Base-by-base conservation (phyloP, 2,329 filamentous ascomycete genomes). In the Ilyonectria destructans region DNA sequence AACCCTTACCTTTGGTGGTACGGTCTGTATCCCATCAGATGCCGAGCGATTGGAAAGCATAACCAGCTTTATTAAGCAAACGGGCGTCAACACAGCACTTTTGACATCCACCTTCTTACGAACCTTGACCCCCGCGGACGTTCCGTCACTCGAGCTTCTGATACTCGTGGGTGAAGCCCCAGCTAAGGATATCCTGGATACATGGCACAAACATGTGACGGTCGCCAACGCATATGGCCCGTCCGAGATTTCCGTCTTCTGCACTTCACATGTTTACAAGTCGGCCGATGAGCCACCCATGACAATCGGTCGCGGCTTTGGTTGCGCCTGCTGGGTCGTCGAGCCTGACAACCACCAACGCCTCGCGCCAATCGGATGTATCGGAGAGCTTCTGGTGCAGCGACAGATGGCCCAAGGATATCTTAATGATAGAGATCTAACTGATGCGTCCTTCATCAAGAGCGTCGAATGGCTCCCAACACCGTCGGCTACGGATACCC, bases 1-100 rank as follows among this genome's bases (percentile, higher is more conserved):
- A 0, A 81, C 82, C 4, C 76, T 84, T 2, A 72, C 79, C 31
- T 70, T 75, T 17, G 82, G 82, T 37, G 82, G 80, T 6, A 80
- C 78, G 29, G 74, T 84, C 2, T 83, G 81, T 51, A 74, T 83
- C 80, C 79, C 0, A 80, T 83, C 17, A 17, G 48, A 51, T 29
- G 9, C 23, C 12, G 74, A 82, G 19, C 76, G 80, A 35, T n/a
- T 58, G n/a, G 54, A 64, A 19, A 19, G 52, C 35, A 64, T 62
- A 29, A 29, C 60, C 15, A 29, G 40, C 12, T 65, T 59, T 6
- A 58, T 65, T 15, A 31, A 46, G 35, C 2, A 40, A 0, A 48
- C 26, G 1, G 6, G 37, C 13, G 58, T 62, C 4, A 62, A 61
- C 31, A 55, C 48, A 4, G 45, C 52, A 5, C 21, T 62, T 2